Evolutionary conservation across 768 basidiomycete genomes (phyloP).

Genomic region (Calocera viscosa): DNA sequence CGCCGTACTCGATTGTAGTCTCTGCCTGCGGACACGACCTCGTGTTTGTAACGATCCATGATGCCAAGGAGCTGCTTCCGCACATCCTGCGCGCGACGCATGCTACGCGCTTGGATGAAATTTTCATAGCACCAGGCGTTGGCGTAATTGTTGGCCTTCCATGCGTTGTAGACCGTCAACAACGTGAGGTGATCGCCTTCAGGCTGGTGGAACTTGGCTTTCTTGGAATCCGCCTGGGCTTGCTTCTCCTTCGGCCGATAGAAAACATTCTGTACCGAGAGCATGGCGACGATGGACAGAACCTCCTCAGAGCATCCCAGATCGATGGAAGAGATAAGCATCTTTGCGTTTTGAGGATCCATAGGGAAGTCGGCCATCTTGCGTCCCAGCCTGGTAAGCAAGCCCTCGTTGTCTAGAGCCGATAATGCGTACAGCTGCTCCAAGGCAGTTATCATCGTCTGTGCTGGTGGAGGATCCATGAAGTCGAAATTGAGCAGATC

Average conservation of each 20-base stretch:
- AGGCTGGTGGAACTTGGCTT: slow-evolving; percentile 98
- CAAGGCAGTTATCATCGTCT: slow-evolving; percentile 90
- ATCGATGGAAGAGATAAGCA: slow-evolving; percentile 95
- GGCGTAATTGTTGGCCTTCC: slow-evolving; percentile 92
- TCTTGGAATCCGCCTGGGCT: slow-evolving; percentile 97
- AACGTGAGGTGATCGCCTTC: slow-evolving; percentile 93
- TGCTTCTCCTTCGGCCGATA: slow-evolving; percentile 99
- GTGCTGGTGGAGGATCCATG: slow-evolving; percentile 97
- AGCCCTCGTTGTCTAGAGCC: slow-evolving; percentile 90
- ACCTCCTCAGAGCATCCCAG: slow-evolving; percentile 98
- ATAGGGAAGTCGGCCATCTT: slow-evolving; percentile 99
- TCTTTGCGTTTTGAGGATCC: slow-evolving; percentile 92
- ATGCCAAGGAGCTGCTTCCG: slow-evolving; percentile 94
- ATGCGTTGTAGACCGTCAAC: slow-evolving; percentile 93
- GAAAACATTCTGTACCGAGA: slow-evolving; percentile 91
- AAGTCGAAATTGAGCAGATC: slow-evolving; percentile 96
- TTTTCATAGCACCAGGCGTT: slow-evolving; percentile 99
- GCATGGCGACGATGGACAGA: slow-evolving; percentile 91
- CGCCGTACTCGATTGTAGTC: slow-evolving; percentile 89
- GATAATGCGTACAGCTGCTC: slow-evolving; percentile 91
- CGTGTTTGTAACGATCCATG: slow-evolving; percentile 99
- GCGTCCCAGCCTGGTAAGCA: slow-evolving; percentile 83
- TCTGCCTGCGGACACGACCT: slow-evolving; percentile 79
- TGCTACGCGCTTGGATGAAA: slow-evolving; percentile 94
- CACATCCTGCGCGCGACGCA: slow-evolving; percentile 95